Evolutionary conservation across 306 rosid species (phyloP).

Genomic region (Sicyos baderoa): DNA sequence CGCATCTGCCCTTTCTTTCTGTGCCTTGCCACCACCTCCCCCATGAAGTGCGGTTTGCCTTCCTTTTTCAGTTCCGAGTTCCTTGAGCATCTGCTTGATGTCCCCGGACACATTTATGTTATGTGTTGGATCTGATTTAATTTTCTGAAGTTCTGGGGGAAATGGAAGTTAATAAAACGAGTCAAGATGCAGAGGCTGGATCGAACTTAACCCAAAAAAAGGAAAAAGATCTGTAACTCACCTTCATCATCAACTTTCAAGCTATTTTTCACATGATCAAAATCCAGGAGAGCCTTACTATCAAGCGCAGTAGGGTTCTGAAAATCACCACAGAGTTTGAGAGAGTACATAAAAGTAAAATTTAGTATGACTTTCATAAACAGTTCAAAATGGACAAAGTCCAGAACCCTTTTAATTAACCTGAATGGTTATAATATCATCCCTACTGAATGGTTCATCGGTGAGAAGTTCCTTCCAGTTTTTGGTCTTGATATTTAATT

Average conservation of each 20-base stretch:
- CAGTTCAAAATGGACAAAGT: slow-evolving; percentile 15
- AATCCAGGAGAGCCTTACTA: slow-evolving; percentile 70
- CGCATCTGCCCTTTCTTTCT: slow-evolving; percentile 89
- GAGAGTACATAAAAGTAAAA: slow-evolving; percentile 19
- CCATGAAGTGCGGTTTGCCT: slow-evolving; percentile 87
- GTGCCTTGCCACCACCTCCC: slow-evolving; percentile 99
- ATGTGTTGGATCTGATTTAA: slow-evolving; percentile 63
- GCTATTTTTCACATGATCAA: slow-evolving; percentile 77
- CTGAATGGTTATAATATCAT: slow-evolving; percentile 89
- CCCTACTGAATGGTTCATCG: slow-evolving; percentile 76
- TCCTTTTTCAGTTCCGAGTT: slow-evolving; percentile 93
- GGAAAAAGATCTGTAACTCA: slow-evolving; percentile 30
- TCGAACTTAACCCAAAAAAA: slow-evolving; percentile 18
- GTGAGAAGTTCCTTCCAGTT: slow-evolving; percentile 98
- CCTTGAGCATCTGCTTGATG: slow-evolving; percentile 84
- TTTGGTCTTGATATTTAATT: slow-evolving; percentile 82
- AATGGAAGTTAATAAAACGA: slow-evolving; percentile 18
- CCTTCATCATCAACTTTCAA: slow-evolving; percentile 86
- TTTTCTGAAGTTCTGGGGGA: slow-evolving; percentile 60
- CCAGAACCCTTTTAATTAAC: slow-evolving; percentile 31
- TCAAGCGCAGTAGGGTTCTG: slow-evolving; percentile 94
- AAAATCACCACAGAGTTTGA: slow-evolving; percentile 27
- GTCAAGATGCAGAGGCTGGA: slow-evolving; percentile 15
- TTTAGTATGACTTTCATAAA: neutral
- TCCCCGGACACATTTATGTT: slow-evolving; percentile 83